These are phyloP conservation scores for Sclerotinia glacialis DNA, from an alignment of 2,329 filamentous ascomycete genomes.

Conservation along the genomic window DNA sequence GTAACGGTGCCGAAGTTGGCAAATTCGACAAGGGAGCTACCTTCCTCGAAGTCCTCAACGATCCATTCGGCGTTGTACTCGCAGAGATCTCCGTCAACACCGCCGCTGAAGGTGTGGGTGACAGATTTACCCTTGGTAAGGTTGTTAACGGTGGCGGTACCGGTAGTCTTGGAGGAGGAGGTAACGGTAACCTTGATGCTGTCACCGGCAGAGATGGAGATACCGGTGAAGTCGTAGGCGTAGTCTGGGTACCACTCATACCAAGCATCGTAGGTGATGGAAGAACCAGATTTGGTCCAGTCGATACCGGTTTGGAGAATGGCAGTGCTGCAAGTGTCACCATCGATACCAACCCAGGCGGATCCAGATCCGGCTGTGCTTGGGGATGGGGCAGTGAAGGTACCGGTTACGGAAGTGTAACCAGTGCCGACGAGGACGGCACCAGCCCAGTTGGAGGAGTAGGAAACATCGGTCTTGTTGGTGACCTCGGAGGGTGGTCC, in stretches of 20 bases:
- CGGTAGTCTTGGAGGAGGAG: constrained; percentile 43
- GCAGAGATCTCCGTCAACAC: constrained; percentile 39
- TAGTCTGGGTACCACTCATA: constrained; percentile 61
- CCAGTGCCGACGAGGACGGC: constrained; percentile 51
- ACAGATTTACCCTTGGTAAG: constrained; percentile 46
- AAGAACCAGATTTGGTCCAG: constrained; percentile 48
- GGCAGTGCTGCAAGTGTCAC: constrained; percentile 53
- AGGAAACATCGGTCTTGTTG: constrained; percentile 47
- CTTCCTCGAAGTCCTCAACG: constrained; percentile 50
- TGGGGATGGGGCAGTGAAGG: constrained; percentile 53
- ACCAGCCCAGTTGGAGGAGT: constrained; percentile 59
- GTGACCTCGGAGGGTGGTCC: constrained; percentile 35
- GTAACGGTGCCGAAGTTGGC: constrained; percentile 48
- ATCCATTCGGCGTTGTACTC: constrained; percentile 53
- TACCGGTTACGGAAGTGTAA: constrained; percentile 53
- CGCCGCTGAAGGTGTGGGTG: constrained; percentile 44
- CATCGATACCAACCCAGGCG: constrained; percentile 62
- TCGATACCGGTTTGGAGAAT: constrained; percentile 59
- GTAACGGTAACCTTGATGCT: constrained; percentile 43
- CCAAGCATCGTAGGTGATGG: constrained; percentile 53
- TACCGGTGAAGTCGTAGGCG: constrained; percentile 50
- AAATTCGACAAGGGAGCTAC: constrained; percentile 44
- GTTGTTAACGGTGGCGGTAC: constrained; percentile 48
- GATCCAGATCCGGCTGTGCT: constrained; percentile 39
- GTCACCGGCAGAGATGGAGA: constrained; percentile 48